These are phyloP conservation scores for Schizonepeta tenuifolia DNA, from an alignment of 257 asterid species.

Conservation along the genomic window DNA sequence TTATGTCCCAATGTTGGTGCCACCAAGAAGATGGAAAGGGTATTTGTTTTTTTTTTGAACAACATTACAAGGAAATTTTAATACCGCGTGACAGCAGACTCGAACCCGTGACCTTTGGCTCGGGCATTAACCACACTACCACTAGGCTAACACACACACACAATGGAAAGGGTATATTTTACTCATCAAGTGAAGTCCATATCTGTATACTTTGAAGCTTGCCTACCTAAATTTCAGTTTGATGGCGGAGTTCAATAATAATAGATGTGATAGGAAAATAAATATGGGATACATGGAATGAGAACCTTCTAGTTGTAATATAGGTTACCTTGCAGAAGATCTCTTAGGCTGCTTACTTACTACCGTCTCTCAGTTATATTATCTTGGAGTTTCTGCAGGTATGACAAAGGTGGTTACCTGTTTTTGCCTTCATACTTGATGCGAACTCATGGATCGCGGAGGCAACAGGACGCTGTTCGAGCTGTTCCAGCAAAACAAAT, in stretches of 20 bases:
- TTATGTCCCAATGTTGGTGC: slow-evolving; percentile 96
- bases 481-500: slow-evolving; percentile 65
- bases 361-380: slow-evolving; percentile 26
- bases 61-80: no score
- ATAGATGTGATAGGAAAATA: slow-evolving; percentile 14
- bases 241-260: slow-evolving; percentile 9
- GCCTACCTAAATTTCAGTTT: slow-evolving; percentile 10
- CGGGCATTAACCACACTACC: no score
- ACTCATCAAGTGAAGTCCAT: slow-evolving; percentile 18
- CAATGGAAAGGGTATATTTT: slow-evolving; percentile 86
- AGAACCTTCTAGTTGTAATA: slow-evolving; percentile 11
- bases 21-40: slow-evolving; percentile 98
- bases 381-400: slow-evolving; percentile 53
- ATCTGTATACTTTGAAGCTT: slow-evolving; percentile 19
- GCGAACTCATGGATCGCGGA: slow-evolving; percentile 93
- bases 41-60: no score
- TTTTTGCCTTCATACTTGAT: slow-evolving; percentile 90
- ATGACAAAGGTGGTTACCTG: slow-evolving; percentile 93
- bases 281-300: neutral
- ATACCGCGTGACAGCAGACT: no score
- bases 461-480: slow-evolving; percentile 79
- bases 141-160: no score
- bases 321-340: slow-evolving; percentile 13
- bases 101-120: no score
- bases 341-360: slow-evolving; percentile 16